Conservation (phyloP, 1,284 basidiomycete species). For the Fistulina hepatica region DNA sequence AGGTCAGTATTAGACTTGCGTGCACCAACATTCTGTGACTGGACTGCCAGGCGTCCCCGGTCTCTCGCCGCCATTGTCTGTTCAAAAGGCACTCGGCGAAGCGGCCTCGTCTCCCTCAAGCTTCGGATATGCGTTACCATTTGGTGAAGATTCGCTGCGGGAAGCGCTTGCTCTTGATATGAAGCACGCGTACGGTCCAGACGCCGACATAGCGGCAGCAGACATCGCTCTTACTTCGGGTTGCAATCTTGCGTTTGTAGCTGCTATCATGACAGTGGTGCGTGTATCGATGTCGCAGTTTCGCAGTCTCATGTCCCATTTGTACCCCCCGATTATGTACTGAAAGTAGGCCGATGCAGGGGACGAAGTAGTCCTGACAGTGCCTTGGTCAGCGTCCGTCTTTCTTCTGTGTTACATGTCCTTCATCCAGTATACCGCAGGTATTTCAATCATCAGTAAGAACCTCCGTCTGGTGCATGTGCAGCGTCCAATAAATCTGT, state of each 20-base stretch:
- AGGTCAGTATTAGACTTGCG: neutral
- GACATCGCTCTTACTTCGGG: slow-evolving; percentile 60
- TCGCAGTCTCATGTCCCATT: too few relatives aligned
- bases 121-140: slow-evolving; percentile 55
- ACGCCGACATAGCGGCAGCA: slow-evolving; percentile 35
- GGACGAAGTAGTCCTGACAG: slow-evolving; percentile 70
- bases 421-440: slow-evolving; percentile 21
- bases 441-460: slow-evolving; percentile 72
- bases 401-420: neutral
- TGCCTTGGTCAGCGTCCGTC: slow-evolving; percentile 48
- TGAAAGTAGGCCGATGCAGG: slow-evolving; percentile 63
- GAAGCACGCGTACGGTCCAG: slow-evolving; percentile 44
- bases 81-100: slow-evolving; percentile 42
- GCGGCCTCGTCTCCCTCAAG: slow-evolving; percentile 36
- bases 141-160: slow-evolving; percentile 53
- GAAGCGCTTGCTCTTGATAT: slow-evolving; percentile 56
- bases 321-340: too few relatives aligned
- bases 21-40: neutral
- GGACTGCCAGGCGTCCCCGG: slow-evolving; percentile 48
- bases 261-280: slow-evolving; percentile 51
- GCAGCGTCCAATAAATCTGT: slow-evolving; percentile 3
- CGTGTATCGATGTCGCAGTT: too few relatives aligned
- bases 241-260: slow-evolving; percentile 64
- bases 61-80: slow-evolving; percentile 41
- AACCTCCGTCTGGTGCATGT: neutral